Evolutionary conservation across 768 basidiomycete genomes (phyloP).

Genomic region (Termitomyces sp.): DNA sequence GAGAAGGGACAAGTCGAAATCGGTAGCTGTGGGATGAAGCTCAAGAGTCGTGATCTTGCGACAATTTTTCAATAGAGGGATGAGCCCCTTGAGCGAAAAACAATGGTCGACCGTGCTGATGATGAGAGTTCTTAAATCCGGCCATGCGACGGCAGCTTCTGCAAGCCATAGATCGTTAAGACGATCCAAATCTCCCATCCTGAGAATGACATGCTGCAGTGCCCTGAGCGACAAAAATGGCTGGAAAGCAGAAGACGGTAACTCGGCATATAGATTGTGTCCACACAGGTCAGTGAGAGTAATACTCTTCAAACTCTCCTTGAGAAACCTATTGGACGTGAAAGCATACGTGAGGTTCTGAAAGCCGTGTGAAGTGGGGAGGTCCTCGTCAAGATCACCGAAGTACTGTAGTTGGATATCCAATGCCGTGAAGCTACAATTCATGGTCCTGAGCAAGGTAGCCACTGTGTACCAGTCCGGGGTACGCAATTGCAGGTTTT

Average conservation of each 20-base stretch:
- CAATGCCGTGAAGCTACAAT: neutral
- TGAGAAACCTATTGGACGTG: neutral
- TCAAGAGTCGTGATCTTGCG: slow-evolving; percentile 1
- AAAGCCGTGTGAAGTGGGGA: neutral
- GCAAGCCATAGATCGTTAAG: slow-evolving; percentile 1
- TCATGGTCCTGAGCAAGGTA: neutral
- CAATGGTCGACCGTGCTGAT: neutral
- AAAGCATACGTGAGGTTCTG: neutral
- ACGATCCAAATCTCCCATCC: neutral
- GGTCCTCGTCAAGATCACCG: neutral
- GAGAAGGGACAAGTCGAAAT: slow-evolving; percentile 1
- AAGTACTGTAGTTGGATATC: neutral
- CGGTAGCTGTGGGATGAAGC: neutral
- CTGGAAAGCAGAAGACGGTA: no score
- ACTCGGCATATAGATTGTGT: no score
- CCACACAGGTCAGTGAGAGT: no score
- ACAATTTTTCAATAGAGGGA: neutral
- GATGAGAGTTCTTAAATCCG: neutral
- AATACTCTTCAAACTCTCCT: neutral
- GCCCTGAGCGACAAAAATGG: neutral
- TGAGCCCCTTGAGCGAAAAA: neutral
- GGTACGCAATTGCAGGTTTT: neutral
- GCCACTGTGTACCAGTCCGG: neutral
- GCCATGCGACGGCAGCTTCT: slow-evolving; percentile 2
- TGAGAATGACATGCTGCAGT: neutral